Conservation (phyloP, 495 filamentous ascomycete genomes). For the Xylaria longipes region DNA sequence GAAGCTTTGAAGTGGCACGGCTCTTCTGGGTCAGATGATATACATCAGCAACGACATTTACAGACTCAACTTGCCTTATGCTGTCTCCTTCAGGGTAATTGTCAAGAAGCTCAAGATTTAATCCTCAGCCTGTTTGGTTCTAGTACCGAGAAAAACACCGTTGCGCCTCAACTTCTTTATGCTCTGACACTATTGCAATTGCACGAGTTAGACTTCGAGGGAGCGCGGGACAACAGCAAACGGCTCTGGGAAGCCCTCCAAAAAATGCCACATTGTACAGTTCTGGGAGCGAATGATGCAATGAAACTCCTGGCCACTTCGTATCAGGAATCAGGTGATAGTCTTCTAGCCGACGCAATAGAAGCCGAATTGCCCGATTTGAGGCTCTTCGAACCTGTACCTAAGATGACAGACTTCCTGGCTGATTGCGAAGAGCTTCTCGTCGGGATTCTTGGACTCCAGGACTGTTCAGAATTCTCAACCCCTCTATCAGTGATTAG, state of each 20-base stretch:
- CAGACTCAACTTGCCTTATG: slow-evolving; percentile 28
- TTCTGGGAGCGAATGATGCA: slow-evolving; percentile 19
- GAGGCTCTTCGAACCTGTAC: slow-evolving; percentile 25
- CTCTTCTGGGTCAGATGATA: slow-evolving; percentile 22
- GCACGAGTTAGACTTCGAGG: slow-evolving; percentile 26
- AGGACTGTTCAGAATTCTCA: slow-evolving; percentile 7
- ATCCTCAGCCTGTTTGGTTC: slow-evolving; percentile 10
- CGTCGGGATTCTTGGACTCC: slow-evolving; percentile 13
- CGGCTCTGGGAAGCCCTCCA: slow-evolving; percentile 22
- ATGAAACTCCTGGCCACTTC: slow-evolving; percentile 26
- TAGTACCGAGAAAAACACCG: slow-evolving; percentile 4
- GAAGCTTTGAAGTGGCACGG: slow-evolving; percentile 24
- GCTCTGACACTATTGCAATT: slow-evolving; percentile 22
- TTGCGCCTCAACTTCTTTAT: slow-evolving; percentile 25
- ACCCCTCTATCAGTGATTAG: background rate
- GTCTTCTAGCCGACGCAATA: slow-evolving; percentile 25
- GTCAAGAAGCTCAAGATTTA: slow-evolving; percentile 21
- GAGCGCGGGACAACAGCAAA: slow-evolving; percentile 23
- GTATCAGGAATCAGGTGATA: slow-evolving; percentile 25
- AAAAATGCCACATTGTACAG: slow-evolving; percentile 10
- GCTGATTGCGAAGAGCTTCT: slow-evolving; percentile 24
- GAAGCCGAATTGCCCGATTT: slow-evolving; percentile 27
- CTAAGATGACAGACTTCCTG: slow-evolving; percentile 28
- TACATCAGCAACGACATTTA: slow-evolving; percentile 13
- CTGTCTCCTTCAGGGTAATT: slow-evolving; percentile 22